These are phyloP conservation scores for Colletotrichum eleusines DNA, from an alignment of 2,329 filamentous ascomycete species.

Conservation along the genomic window DNA sequence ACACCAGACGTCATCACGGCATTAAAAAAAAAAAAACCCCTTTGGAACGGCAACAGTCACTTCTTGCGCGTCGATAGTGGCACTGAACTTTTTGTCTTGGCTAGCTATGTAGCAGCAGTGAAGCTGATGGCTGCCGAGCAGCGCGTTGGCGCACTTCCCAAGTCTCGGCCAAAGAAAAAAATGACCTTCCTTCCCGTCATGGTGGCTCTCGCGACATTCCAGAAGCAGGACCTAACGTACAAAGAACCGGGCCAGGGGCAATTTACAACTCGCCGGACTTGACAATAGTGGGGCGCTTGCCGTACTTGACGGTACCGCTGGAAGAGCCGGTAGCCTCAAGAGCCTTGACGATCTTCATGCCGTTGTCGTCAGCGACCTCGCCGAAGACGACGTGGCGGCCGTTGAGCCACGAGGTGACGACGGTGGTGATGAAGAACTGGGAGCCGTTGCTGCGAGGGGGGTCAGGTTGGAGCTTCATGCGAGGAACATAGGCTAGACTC, in stretches of 20 bases:
- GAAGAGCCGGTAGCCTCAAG: constrained; percentile 71
- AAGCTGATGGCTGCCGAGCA: constrained; percentile 18
- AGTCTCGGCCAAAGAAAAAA: constrained; percentile 23
- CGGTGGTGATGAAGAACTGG: constrained; percentile 98
- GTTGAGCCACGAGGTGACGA: constrained; percentile 87
- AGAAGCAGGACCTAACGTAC: constrained; percentile 41
- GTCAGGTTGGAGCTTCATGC: constrained; percentile 34
- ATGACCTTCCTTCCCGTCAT: constrained; percentile 11
- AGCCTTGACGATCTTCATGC: constrained; percentile 67
- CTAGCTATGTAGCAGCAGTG: constrained; percentile 28
- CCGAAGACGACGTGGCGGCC: constrained; percentile 89
- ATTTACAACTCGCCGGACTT: constrained; percentile 63
- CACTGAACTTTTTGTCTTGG: constrained; percentile 39
- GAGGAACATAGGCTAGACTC: constrained; percentile 49
- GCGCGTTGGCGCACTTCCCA: constrained; percentile 30
- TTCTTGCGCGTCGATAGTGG: not conserved
- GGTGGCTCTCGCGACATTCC: constrained; percentile 28
- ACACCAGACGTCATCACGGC: no score
- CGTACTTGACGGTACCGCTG: constrained; percentile 67
- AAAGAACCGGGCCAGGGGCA: constrained; percentile 38
- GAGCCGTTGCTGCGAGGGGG: constrained; percentile 85
- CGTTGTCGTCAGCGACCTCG: constrained; percentile 69
- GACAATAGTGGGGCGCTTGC: constrained; percentile 70
- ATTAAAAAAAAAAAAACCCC: not conserved
- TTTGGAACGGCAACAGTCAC: not conserved